A percentile compares a stretch with the other conserved stretches of the same genome.
These are phyloP conservation scores for Sporobolomyces pararoseus DNA, from an alignment of 768 basidiomycete genomes.

Conservation along the genomic window DNA sequence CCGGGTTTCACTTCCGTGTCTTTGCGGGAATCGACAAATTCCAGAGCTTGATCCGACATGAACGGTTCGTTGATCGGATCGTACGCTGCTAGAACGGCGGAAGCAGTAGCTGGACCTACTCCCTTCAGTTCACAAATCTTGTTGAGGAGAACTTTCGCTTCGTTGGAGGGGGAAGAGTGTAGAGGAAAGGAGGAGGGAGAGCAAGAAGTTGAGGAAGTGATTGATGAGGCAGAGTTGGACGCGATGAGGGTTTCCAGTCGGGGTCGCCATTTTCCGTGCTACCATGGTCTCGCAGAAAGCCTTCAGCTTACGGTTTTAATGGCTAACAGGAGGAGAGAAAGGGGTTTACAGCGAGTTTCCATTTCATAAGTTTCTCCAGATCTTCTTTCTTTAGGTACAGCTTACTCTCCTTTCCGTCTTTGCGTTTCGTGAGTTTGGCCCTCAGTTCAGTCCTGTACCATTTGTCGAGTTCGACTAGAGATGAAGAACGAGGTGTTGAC, in stretches of 20 bases:
- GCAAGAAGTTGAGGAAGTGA: conserved; percentile 13
- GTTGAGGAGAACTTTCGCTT: not conserved
- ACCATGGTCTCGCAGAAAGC: too few relatives aligned
- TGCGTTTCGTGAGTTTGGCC: not conserved
- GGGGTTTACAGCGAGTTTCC: conserved; percentile 38
- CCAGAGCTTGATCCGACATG: conserved; percentile 32
- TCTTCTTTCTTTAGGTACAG: conserved; percentile 4
- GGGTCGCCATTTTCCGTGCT: conserved; percentile 42
- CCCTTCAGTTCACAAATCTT: conserved; percentile 28
- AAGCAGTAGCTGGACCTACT: conserved; percentile 42
- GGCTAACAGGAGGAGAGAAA: not conserved
- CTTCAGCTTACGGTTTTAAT: too few relatives aligned
- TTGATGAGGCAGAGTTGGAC: conserved; percentile 8
- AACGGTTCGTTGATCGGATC: conserved; percentile 14
- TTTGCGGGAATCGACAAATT: not conserved
- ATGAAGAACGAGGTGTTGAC: not conserved
- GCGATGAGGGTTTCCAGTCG: conserved; percentile 13
- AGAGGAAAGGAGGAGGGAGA: too few relatives aligned
- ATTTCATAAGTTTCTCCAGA: conserved; percentile 34
- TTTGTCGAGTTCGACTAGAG: conserved; percentile 25
- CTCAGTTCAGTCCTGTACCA: conserved; percentile 25
- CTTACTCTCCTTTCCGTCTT: not conserved
- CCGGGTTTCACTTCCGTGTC: not conserved
- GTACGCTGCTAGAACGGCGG: conserved; percentile 31
- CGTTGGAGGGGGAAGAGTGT: not conserved